These are phyloP conservation scores for Chiua sp. DNA, from an alignment of 1,284 basidiomycete species.

Conservation along the genomic window DNA sequence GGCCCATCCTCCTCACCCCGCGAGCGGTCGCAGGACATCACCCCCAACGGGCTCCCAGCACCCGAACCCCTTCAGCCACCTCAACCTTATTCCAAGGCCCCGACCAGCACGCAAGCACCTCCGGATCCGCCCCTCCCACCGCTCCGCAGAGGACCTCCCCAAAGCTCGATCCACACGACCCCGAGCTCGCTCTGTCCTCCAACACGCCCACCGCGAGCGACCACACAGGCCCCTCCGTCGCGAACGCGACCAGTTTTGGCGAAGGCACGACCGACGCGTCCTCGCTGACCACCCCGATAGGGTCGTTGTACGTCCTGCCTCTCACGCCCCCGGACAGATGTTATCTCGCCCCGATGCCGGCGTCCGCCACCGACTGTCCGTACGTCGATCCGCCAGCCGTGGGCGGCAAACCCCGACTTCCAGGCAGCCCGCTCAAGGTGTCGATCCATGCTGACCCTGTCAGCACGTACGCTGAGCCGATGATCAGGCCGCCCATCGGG, in stretches of 20 bases:
- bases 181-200: slow-evolving; percentile 23
- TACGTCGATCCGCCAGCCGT: slow-evolving; percentile 27
- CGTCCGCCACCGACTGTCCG: slow-evolving; percentile 27
- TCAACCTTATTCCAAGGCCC: slow-evolving; percentile 17
- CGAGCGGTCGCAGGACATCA: slow-evolving; percentile 10
- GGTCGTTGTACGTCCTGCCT: slow-evolving; percentile 17
- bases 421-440: slow-evolving; percentile 29
- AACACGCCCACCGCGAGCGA: not conserved
- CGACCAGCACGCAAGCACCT: not conserved
- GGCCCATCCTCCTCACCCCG: slow-evolving; percentile 31
- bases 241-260: not conserved
- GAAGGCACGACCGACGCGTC: slow-evolving; percentile 19
- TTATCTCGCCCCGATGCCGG: slow-evolving; percentile 21
- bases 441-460: slow-evolving; percentile 8
- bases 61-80: slow-evolving; percentile 14
- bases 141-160: slow-evolving; percentile 27
- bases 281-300: slow-evolving; percentile 10
- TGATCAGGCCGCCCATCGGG: slow-evolving; percentile 11
- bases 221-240: not conserved
- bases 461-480: slow-evolving; percentile 2
- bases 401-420: slow-evolving; percentile 11
- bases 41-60: slow-evolving; percentile 10
- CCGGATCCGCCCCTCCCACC: not conserved
- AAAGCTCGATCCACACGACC: slow-evolving; percentile 16
- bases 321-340: slow-evolving; percentile 35